Evolutionary conservation across 106 monocot species (phyloP), one percentile per base, ranked within the genome.

Genomic region (Dactylorhiza incarnata): DNA sequence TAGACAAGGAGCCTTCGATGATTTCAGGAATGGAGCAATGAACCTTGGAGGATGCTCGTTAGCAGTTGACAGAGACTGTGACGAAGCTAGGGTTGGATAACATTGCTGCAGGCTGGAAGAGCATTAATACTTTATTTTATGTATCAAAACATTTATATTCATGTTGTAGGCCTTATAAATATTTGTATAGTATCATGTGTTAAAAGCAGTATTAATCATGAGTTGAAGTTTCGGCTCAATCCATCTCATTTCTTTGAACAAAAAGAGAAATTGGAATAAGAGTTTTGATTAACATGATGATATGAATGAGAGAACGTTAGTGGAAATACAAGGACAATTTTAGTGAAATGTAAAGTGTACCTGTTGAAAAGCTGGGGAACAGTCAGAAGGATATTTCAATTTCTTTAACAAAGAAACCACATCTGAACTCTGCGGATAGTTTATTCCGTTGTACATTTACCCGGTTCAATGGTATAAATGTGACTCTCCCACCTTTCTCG

Each of bases 401-500:
- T 91, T 97, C 63, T 87, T 89, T 54, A 93, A 75, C 75, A 97
- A 80, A 68, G 97, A 91, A 1, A 97, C 89, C 44, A 97, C 93
- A 83, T 97, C 97, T 71, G 89, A 74, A 62, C 77, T 87, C 26
- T 85, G 88, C 43, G 97, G 97, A 83, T 89, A 91, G 67, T 75
- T 80, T 63, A 93, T 83, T n/a, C 26, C 84, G 87, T n/a, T 85
- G 87, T 73, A 76, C 82, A 78, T 79, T 89, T 26, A 97, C 94
- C 78, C 91, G 83, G 74, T 94, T 97, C 65, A 97, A 78, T 52
- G 97, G 94, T 78, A 97, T 97, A 83, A 97, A 97, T 61, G 97
- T 97, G 70, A 97, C 87, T 48, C 93, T 83, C 20, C 97, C 97
- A 86, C 97, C 97, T 83, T 94, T 94, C 76, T 97, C 91, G 76